Conservation (phyloP, 805 yeast species). For the Candida sithepensis region DNA sequence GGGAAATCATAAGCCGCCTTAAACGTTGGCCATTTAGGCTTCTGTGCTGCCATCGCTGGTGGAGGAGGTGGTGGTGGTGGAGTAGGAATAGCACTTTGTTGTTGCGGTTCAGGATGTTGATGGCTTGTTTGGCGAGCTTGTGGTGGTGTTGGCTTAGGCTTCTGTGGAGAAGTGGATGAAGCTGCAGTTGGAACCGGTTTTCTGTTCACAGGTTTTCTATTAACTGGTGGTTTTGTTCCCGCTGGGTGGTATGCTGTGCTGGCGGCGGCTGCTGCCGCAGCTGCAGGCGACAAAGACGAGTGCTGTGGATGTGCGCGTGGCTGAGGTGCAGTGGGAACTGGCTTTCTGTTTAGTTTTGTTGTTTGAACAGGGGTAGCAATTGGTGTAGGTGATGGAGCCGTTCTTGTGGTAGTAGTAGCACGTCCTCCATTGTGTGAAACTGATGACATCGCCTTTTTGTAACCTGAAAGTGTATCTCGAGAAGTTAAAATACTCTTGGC, state of each 20-base stretch:
- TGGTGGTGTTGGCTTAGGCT: slow-evolving; percentile 24
- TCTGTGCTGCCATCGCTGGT: slow-evolving; percentile 63
- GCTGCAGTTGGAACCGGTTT: slow-evolving; percentile 17
- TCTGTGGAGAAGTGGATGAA: slow-evolving; percentile 20
- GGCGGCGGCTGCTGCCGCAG: slow-evolving; percentile 28
- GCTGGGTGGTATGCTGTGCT: slow-evolving; percentile 42
- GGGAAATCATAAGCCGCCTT: slow-evolving; percentile 86
- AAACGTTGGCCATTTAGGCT: slow-evolving; percentile 71
- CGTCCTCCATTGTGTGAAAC: slow-evolving; percentile 6
- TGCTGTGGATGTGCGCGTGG: slow-evolving; percentile 11
- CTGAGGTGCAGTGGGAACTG: slow-evolving; percentile 13
- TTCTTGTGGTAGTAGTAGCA: slow-evolving; percentile 14
- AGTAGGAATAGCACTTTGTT: slow-evolving; percentile 3
- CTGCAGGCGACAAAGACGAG: slow-evolving; percentile 11
- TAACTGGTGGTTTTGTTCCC: slow-evolving; percentile 22
- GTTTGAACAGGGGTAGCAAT: slow-evolving; percentile 21
- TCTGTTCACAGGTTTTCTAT: slow-evolving; percentile 27
- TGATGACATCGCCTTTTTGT: slow-evolving; percentile 19
- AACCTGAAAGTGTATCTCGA: slow-evolving; percentile 25
- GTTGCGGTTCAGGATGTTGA: slow-evolving; percentile 8
- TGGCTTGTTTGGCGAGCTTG: slow-evolving; percentile 11
- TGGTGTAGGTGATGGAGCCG: slow-evolving; percentile 13
- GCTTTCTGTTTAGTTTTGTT: slow-evolving; percentile 22
- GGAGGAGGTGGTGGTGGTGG: slow-evolving; percentile 63
- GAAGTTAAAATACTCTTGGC: slow-evolving; percentile 34